These are phyloP conservation scores for Dalechampia spathulata DNA, from an alignment of 441 rosid genomes.

Conservation along the genomic window DNA sequence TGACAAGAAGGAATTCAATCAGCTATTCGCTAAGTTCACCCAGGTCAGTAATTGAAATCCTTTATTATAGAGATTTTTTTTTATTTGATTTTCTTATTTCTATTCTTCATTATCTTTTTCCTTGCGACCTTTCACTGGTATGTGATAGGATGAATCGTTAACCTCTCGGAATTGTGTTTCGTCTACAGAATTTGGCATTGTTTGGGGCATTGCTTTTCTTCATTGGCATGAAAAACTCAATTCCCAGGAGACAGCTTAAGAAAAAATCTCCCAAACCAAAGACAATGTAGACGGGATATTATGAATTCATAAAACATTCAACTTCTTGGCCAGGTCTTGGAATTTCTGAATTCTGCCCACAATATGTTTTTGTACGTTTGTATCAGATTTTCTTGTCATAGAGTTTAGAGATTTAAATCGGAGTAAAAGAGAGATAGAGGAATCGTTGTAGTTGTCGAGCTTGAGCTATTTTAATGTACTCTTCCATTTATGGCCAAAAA, in stretches of 20 bases:
- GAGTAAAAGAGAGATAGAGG: too few relatives aligned
- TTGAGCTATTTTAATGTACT: too few relatives aligned
- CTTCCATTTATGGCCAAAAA: too few relatives aligned
- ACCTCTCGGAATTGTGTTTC: too few relatives aligned
- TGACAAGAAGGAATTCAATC: constrained; percentile 43
- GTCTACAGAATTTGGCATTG: constrained; percentile 52
- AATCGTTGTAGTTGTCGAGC: too few relatives aligned
- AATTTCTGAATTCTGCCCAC: constrained; percentile 3
- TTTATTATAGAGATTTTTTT: neutral
- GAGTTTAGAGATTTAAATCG: too few relatives aligned
- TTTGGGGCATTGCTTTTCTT: constrained; percentile 67
- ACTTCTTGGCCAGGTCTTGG: neutral
- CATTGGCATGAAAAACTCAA: constrained; percentile 73
- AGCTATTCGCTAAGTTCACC: constrained; percentile 45
- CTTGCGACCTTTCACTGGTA: too few relatives aligned
- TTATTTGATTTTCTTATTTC: too few relatives aligned
- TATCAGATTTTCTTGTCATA: constrained; percentile 16
- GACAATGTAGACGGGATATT: constrained; percentile 19
- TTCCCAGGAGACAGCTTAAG: constrained; percentile 52
- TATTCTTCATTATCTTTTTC: too few relatives aligned
- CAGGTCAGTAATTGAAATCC: constrained; percentile 28
- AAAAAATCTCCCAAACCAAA: constrained; percentile 54
- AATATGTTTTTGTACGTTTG: constrained; percentile 19
- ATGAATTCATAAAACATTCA: neutral
- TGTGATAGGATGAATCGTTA: neutral